Conservation (phyloP, 805 yeast genomes). For the Candida maris region DNA sequence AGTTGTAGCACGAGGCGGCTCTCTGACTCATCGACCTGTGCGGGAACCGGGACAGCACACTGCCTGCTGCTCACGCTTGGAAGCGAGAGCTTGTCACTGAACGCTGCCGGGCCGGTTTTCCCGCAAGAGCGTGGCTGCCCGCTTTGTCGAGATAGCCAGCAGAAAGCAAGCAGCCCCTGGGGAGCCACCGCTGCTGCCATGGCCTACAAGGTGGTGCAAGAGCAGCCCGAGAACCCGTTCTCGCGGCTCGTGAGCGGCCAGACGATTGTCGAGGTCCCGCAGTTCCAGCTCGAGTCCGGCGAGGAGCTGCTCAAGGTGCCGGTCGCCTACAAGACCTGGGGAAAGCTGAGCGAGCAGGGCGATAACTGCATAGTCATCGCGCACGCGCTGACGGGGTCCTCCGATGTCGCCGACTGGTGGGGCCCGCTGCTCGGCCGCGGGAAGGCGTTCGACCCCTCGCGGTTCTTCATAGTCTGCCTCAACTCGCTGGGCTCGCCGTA, state of each 20-base stretch:
- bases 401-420: constrained; percentile 99
- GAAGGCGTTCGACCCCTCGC: constrained; percentile 85
- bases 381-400: constrained; percentile 93
- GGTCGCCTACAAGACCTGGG: constrained; percentile 96
- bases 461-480: constrained; percentile 81
- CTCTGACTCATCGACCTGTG: no score
- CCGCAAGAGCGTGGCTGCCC: no score
- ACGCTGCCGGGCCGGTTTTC: no score
- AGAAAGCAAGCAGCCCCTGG: no score
- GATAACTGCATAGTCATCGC: constrained; percentile 87
- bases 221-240: constrained; percentile 63
- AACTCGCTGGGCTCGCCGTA: constrained; percentile 96
- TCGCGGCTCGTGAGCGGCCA: constrained; percentile 71
- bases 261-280: constrained; percentile 72
- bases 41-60: no score
- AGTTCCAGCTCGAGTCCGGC: constrained; percentile 76
- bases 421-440: constrained; percentile 87
- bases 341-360: constrained; percentile 62
- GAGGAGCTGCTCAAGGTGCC: constrained; percentile 71
- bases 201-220: constrained; percentile 37
- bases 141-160: no score
- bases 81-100: no score
- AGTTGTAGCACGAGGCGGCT: no score
- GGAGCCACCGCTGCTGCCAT: no score
- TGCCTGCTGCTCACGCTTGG: no score